These are phyloP conservation scores for Thelephora aurantiotincta DNA, from an alignment of 768 basidiomycete genomes.

Conservation along the genomic window DNA sequence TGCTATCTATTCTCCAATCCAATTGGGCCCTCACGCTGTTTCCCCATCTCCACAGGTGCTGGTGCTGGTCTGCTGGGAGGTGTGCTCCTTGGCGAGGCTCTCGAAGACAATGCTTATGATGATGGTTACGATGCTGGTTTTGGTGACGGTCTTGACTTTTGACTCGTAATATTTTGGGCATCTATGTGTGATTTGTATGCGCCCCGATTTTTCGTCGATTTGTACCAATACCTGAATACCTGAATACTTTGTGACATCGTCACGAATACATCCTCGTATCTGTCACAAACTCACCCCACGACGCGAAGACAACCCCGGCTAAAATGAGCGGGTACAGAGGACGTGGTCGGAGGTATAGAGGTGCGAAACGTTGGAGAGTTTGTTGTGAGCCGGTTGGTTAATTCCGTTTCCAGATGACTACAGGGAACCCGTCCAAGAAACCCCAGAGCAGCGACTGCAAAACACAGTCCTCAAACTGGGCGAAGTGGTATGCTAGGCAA, in stretches of 20 bases:
- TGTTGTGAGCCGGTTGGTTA: background rate
- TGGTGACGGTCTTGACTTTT: background rate
- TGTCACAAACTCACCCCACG: too few relatives aligned
- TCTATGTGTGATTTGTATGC: too few relatives aligned
- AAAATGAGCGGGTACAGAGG: slow-evolving; percentile 1
- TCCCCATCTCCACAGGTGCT: slow-evolving; percentile 25
- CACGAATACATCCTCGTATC: too few relatives aligned
- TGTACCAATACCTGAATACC: too few relatives aligned
- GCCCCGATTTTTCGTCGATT: too few relatives aligned
- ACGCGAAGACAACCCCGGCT: background rate
- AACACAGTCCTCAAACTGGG: slow-evolving; percentile 57
- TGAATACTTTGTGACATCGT: too few relatives aligned
- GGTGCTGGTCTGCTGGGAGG: slow-evolving; percentile 61
- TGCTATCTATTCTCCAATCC: background rate
- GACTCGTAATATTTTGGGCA: too few relatives aligned
- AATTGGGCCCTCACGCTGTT: background rate
- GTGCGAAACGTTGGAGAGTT: slow-evolving; percentile 8
- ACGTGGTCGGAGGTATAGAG: slow-evolving; percentile 11
- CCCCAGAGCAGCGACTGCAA: slow-evolving; percentile 61
- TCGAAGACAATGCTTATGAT: slow-evolving; percentile 21
- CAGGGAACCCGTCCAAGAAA: slow-evolving; percentile 41
- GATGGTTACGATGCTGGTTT: background rate
- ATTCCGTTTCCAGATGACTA: slow-evolving; percentile 38
- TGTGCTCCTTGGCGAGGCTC: slow-evolving; percentile 33
- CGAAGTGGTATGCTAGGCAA: slow-evolving; percentile 45